Base-by-base conservation (phyloP, 73 alveolate genomes). In the Paramecium octaurelia region DNA sequence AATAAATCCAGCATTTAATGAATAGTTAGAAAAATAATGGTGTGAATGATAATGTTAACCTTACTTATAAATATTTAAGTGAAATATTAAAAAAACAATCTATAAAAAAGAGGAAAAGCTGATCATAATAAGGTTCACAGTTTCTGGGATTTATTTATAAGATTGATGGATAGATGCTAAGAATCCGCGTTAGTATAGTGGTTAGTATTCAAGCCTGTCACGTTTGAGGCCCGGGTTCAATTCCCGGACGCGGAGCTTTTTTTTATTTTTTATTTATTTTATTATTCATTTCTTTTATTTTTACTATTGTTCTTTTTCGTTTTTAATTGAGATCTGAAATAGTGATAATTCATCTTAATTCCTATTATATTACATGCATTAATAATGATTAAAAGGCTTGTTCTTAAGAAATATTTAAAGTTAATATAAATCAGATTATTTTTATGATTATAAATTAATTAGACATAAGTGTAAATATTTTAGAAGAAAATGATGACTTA, bases 171-270 rank as follows among this genome's bases (percentile, higher is more conserved):
- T 0, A 23, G 11, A 14, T 68, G 8, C 11, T 75, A 75, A 75
- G 35, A 71, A 40, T 83, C 93, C 93, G 95, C 84, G 95, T 85
- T 92, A 92, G 95, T 92, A 92, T 92, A 92, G 93, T 85, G 93
- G 97, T 93, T 50, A 95, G 97, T 95, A 95, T 95, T 93, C 97
- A 95, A 93, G 97, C 97, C 97, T 95, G 97, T 95, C 97, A 95
- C 97, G 97, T 94, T 93, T 95, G 97, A 95, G 96, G 93, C 96
- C 97, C 97, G 96, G 97, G 97, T 95, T 95, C 97, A 92, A 95
- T 95, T 95, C 98, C 98, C 96, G 98, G 98, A 60, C 96, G 91
- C 96, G 98, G 96, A 93, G 98, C 93, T 93, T 95, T 95, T 93
- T 94, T 87, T 48, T 36, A 40, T 77, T 86, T 27, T 38, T 64